phyloP scores from a whole-genome alignment of 495 filamentous ascomycete species.

The Peziza echinospora region DNA sequence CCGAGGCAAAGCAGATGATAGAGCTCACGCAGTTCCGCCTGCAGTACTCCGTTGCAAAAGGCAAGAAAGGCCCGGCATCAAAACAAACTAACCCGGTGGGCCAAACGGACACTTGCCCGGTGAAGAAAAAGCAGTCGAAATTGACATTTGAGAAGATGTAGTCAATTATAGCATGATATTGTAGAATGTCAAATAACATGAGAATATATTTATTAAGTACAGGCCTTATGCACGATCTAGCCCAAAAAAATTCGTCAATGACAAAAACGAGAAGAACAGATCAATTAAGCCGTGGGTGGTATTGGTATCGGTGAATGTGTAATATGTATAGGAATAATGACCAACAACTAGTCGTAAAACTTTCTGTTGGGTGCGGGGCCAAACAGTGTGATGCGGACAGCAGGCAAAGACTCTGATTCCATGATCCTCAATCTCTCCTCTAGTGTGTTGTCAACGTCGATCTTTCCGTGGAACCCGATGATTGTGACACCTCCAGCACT shows the following conservation, averaged over 20 bases:
- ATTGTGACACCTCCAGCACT: conserved; percentile 49
- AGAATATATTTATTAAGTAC: no score
- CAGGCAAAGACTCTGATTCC: conserved; percentile 62
- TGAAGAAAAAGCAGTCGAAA: no score
- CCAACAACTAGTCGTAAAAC: conserved; percentile 54
- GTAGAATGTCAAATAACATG: no score
- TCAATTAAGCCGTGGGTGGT: neutral
- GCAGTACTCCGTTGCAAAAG: conserved; percentile 32
- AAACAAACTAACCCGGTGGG: no score
- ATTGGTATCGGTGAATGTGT: neutral
- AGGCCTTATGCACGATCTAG: no score
- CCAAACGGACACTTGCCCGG: no score
- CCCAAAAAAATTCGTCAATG: no score
- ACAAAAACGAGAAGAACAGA: neutral
- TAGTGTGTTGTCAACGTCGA: conserved; percentile 96
- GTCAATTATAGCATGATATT: no score
- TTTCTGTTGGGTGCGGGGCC: conserved; percentile 81
- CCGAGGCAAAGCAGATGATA: conserved; percentile 49
- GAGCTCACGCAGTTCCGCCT: conserved; percentile 52
- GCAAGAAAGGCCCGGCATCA: conserved; percentile 34
- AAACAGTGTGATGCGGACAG: conserved; percentile 65
- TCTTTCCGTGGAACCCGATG: conserved; percentile 68
- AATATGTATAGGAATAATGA: conserved; percentile 13
- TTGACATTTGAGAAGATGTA: no score
- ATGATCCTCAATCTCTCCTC: conserved; percentile 76